Percentiles rank a stretch among this genome's conserved stretches.
These are phyloP conservation scores for Arachis hypogaea DNA, from an alignment of 306 rosid species.

Conservation along the genomic window DNA sequence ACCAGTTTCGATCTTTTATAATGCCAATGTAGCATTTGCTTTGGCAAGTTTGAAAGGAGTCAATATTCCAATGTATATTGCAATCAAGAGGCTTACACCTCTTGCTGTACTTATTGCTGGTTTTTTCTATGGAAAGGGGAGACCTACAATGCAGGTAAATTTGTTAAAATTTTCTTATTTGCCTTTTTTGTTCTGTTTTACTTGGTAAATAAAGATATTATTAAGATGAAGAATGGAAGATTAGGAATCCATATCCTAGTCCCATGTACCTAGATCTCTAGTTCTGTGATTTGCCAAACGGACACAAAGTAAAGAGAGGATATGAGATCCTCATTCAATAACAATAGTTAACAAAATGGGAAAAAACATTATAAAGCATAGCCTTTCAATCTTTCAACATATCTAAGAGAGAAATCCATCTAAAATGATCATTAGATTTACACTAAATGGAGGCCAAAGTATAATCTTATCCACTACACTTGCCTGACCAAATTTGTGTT, in stretches of 20 bases:
- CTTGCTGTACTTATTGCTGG: constrained; percentile 90
- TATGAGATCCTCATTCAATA: too few species aligned
- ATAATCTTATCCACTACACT: too few species aligned
- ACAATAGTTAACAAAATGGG: too few species aligned
- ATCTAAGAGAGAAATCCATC: too few species aligned
- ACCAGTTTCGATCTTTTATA: constrained; percentile 81
- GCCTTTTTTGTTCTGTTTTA: background rate
- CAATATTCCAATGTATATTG: constrained; percentile 96
- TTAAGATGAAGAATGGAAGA: constrained; percentile 5
- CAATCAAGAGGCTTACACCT: constrained; percentile 96
- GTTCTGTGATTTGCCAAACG: background rate
- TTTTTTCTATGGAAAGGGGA: constrained; percentile 73
- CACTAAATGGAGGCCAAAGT: too few species aligned
- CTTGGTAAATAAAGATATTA: background rate
- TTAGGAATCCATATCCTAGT: too few species aligned
- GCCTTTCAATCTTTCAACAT: too few species aligned
- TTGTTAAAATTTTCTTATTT: constrained; percentile 15
- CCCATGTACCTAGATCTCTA: background rate
- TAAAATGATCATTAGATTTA: too few species aligned
- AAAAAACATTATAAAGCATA: too few species aligned
- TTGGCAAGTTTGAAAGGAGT: constrained; percentile 97
- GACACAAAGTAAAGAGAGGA: background rate
- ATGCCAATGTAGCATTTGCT: constrained; percentile 96
- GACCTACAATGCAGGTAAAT: constrained; percentile 64
- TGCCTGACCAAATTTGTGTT: too few species aligned